phyloP scores from a whole-genome alignment of 2,329 filamentous ascomycete species.

The Phaeoacremonium minimum region DNA sequence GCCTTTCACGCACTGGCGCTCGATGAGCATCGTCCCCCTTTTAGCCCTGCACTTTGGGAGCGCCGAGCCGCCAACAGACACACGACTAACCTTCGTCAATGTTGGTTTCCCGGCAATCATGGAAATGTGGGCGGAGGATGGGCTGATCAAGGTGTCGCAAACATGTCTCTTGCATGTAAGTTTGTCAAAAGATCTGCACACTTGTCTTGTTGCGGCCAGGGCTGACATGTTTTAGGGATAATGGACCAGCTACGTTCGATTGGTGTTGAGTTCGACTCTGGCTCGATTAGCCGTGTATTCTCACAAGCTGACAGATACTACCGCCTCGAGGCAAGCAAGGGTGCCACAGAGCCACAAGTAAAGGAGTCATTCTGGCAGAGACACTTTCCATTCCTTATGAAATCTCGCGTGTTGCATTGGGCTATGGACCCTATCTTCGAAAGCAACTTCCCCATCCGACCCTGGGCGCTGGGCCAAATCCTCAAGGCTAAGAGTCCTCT shows the following conservation, averaged over 20 bases:
- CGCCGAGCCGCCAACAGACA: conserved; percentile 28
- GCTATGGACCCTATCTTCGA: conserved; percentile 43
- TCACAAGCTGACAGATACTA: conserved; percentile 20
- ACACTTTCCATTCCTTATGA: conserved; percentile 2
- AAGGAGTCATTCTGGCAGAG: not conserved
- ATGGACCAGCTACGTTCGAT: conserved; percentile 51
- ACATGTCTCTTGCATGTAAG: conserved; percentile 29
- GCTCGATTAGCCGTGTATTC: conserved; percentile 34
- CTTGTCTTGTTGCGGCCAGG: not conserved
- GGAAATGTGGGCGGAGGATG: conserved; percentile 68
- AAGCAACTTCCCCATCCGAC: conserved; percentile 40
- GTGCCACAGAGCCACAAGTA: not conserved
- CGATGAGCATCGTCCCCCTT: conserved; percentile 51
- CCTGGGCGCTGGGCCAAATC: conserved; percentile 44
- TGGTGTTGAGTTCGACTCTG: conserved; percentile 42
- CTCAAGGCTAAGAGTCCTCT: conserved; percentile 30
- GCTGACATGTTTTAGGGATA: conserved; percentile 35
- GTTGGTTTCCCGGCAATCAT: conserved; percentile 70
- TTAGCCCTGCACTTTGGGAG: conserved; percentile 53
- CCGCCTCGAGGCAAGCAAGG: conserved; percentile 1
- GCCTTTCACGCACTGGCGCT: conserved; percentile 57
- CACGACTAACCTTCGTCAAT: conserved; percentile 41
- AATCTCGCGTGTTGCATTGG: conserved; percentile 28
- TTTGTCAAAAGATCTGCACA: conserved; percentile 29
- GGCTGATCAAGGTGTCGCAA: conserved; percentile 39